phyloP scores from a whole-genome alignment of 2,329 filamentous ascomycete genomes.

The Fusarium circinatum region DNA sequence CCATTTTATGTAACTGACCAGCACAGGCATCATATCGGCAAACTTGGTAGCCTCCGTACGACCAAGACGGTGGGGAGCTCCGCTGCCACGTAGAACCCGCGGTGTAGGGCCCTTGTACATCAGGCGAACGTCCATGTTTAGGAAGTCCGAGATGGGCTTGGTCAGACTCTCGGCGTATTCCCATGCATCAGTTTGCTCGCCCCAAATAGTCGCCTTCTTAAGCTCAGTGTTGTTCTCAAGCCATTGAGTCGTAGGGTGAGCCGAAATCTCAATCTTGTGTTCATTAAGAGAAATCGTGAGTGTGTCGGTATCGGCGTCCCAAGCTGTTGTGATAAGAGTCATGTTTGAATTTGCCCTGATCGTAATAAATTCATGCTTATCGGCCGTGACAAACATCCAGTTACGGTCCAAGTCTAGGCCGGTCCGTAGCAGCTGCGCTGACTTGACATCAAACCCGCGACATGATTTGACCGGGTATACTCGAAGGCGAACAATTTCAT shows the following conservation, averaged over 20 bases:
- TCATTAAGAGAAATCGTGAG: slow-evolving; percentile 60
- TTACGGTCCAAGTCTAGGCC: slow-evolving; percentile 71
- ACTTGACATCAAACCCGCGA: slow-evolving; percentile 66
- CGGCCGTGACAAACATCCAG: slow-evolving; percentile 72
- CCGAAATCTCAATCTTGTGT: slow-evolving; percentile 61
- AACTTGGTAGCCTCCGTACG: slow-evolving; percentile 64
- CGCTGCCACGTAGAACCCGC: slow-evolving; percentile 65
- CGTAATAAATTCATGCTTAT: slow-evolving; percentile 66
- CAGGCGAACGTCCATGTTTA: slow-evolving; percentile 64
- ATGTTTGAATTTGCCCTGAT: slow-evolving; percentile 70
- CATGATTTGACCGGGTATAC: slow-evolving; percentile 76
- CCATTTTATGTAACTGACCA: slow-evolving; percentile 8
- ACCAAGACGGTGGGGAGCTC: slow-evolving; percentile 63
- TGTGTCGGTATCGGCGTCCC: slow-evolving; percentile 51
- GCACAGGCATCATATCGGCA: slow-evolving; percentile 56
- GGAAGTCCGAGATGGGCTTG: slow-evolving; percentile 63
- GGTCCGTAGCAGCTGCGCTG: slow-evolving; percentile 61
- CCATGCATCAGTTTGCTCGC: slow-evolving; percentile 65
- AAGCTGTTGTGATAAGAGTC: slow-evolving; percentile 62
- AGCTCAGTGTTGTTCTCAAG: slow-evolving; percentile 62
- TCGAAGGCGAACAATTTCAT: slow-evolving; percentile 52
- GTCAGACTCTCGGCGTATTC: slow-evolving; percentile 64
- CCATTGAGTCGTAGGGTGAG: slow-evolving; percentile 64
- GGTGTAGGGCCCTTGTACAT: slow-evolving; percentile 71
- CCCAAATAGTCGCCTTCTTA: slow-evolving; percentile 66